Percentiles rank a stretch among this genome's conserved stretches.
Conservation (phyloP, 2,329 filamentous ascomycete species). For the Xylariaceae sp. region DNA sequence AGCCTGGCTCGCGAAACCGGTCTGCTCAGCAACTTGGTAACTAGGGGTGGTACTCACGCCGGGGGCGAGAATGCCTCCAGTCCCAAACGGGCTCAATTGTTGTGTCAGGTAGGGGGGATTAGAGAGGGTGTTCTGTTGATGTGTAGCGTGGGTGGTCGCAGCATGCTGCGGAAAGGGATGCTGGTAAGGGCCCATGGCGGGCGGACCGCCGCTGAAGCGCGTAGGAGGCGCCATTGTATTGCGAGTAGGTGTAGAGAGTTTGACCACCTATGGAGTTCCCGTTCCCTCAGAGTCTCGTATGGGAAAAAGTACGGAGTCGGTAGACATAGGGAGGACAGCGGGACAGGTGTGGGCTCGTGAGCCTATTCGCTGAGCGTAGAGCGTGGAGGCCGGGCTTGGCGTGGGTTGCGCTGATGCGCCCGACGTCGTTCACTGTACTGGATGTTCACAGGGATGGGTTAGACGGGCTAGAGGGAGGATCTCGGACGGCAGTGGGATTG, state of each 20-base stretch:
- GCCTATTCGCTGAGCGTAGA: conserved; percentile 8
- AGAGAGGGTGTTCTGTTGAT: conserved; percentile 51
- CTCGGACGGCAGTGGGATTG: background rate
- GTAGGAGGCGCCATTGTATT: conserved; percentile 36
- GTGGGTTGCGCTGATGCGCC: conserved; percentile 21
- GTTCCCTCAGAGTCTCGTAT: conserved; percentile 17
- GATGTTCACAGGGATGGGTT: conserved; percentile 4
- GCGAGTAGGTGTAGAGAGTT: conserved; percentile 7
- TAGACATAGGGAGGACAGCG: conserved; percentile 17
- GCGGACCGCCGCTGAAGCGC: conserved; percentile 45
- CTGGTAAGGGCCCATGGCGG: conserved; percentile 42
- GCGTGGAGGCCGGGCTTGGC: conserved; percentile 18
- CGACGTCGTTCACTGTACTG: conserved; percentile 7
- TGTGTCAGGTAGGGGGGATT: conserved; percentile 69
- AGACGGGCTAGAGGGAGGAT: background rate
- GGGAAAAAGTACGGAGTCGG: conserved; percentile 14
- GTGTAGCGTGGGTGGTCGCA: conserved; percentile 44
- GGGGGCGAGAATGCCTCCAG: conserved; percentile 51
- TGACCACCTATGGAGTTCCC: conserved; percentile 17
- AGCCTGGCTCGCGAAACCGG: conserved; percentile 78
- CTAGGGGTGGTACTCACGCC: conserved; percentile 46
- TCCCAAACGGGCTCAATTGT: conserved; percentile 62
- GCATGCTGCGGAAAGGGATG: conserved; percentile 52
- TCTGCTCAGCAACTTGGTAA: conserved; percentile 55
- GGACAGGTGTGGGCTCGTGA: conserved; percentile 6